Conservation (phyloP, 2,329 filamentous ascomycete species). For the Monosporascus sp. region DNA sequence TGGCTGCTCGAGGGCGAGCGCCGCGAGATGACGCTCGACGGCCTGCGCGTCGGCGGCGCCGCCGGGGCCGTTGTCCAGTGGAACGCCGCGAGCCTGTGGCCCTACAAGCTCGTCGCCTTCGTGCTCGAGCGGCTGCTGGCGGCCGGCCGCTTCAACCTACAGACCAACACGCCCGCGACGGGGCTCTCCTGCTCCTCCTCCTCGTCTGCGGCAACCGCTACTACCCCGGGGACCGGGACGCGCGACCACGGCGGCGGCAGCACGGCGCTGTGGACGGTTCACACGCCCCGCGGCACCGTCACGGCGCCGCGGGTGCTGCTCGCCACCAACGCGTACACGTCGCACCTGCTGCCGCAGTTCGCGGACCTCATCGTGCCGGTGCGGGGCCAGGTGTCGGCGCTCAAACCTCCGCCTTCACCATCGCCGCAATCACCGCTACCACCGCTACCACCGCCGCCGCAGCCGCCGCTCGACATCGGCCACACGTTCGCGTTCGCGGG, state of each 20-base stretch:
- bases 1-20: slow-evolving; percentile 20
- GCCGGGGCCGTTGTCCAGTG: slow-evolving; percentile 60
- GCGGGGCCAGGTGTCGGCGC: slow-evolving; percentile 65
- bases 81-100: slow-evolving; percentile 67
- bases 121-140: slow-evolving; percentile 57
- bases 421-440: background rate
- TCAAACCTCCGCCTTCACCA: slow-evolving; percentile 45
- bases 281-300: slow-evolving; percentile 66
- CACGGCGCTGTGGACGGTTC: slow-evolving; percentile 49
- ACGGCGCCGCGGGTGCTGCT: slow-evolving; percentile 61
- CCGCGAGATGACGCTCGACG: slow-evolving; percentile 35
- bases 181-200: slow-evolving; percentile 33
- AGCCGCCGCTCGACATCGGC: slow-evolving; percentile 33
- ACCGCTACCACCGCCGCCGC: slow-evolving; percentile 13
- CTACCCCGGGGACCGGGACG: background rate
- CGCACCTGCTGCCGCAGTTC: slow-evolving; percentile 65
- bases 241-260: slow-evolving; percentile 6
- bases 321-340: slow-evolving; percentile 81
- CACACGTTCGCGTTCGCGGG: slow-evolving; percentile 62
- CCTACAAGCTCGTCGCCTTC: slow-evolving; percentile 76
- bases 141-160: slow-evolving; percentile 58
- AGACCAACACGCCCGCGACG: slow-evolving; percentile 65
- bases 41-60: slow-evolving; percentile 51
- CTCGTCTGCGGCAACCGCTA: too few species aligned
- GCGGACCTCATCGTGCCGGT: slow-evolving; percentile 70